These are phyloP conservation scores for Jamesozyma rosinii DNA, from an alignment of 805 yeast genomes.

Conservation along the genomic window DNA sequence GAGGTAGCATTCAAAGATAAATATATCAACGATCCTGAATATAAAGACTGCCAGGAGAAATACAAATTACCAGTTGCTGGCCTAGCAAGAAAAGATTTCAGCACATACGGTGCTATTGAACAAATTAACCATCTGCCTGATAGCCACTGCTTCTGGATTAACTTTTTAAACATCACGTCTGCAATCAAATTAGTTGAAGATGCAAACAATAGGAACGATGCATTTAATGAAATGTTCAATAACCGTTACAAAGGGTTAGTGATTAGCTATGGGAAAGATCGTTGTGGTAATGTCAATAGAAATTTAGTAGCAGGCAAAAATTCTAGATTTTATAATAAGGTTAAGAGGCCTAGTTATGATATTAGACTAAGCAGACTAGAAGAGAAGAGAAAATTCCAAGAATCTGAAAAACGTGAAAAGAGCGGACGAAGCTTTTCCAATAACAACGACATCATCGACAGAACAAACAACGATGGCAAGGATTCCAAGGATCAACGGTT, in stretches of 20 bases:
- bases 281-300: conserved; percentile 55
- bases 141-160: conserved; percentile 66
- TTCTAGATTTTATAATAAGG: conserved; percentile 35
- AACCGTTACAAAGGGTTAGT: conserved; percentile 45
- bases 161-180: conserved; percentile 52
- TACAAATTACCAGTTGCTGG: conserved; percentile 38
- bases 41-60: conserved; percentile 22
- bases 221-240: conserved; percentile 34
- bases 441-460: neutral
- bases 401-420: conserved; percentile 6
- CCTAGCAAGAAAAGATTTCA: conserved; percentile 49
- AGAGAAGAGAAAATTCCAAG: conserved; percentile 25
- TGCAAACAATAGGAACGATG: conserved; percentile 35
- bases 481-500: neutral
- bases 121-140: conserved; percentile 65
- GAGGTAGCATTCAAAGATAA: conserved; percentile 35
- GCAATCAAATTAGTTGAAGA: conserved; percentile 58
- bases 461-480: neutral
- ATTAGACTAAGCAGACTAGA: conserved; percentile 22
- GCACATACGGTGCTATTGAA: conserved; percentile 60
- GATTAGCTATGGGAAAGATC: conserved; percentile 65
- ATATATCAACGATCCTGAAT: conserved; percentile 26
- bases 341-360: conserved; percentile 26
- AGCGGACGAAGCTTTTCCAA: neutral
- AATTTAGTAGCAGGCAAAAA: conserved; percentile 41